Evolutionary conservation across 2,329 filamentous ascomycete species (phyloP).

Genomic region (Penicillium sp.): DNA sequence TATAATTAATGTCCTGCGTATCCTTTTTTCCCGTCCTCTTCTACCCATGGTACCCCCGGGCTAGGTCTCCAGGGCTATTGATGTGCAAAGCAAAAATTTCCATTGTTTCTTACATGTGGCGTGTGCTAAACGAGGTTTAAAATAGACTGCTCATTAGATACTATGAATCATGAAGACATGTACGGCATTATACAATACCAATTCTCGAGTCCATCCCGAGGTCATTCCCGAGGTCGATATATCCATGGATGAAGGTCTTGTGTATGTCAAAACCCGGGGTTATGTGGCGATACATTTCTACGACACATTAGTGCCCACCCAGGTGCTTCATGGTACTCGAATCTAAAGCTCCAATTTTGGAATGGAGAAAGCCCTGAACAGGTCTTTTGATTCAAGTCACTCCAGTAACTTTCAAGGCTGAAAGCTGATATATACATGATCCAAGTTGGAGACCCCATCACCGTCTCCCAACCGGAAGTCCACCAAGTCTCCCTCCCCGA

Average conservation of each 20-base stretch:
- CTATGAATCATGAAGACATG: conserved; percentile 8
- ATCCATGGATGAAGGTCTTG: too few species aligned
- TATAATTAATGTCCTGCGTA: conserved; percentile 25
- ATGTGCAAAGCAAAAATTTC: conserved; percentile 19
- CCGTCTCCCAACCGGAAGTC: conserved; percentile 16
- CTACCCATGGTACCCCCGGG: conserved; percentile 1
- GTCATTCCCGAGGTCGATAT: background rate
- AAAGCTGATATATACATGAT: background rate
- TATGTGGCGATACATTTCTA: too few species aligned
- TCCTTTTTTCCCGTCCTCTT: conserved; percentile 14
- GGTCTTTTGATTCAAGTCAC: too few species aligned
- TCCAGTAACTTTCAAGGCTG: too few species aligned
- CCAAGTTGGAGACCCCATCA: conserved; percentile 1
- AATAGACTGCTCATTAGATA: conserved; percentile 14
- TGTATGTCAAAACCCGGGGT: too few species aligned
- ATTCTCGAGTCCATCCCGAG: background rate
- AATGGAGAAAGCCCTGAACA: too few species aligned
- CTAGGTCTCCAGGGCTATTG: conserved; percentile 10
- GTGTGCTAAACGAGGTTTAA: background rate
- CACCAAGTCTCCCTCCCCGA: conserved; percentile 28
- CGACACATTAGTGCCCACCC: too few species aligned
- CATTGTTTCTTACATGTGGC: background rate
- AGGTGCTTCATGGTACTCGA: too few species aligned
- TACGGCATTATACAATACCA: background rate
- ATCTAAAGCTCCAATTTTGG: too few species aligned